phyloP scores from a whole-genome alignment of 2,329 filamentous ascomycete genomes.

The Mycogone perniciosa region DNA sequence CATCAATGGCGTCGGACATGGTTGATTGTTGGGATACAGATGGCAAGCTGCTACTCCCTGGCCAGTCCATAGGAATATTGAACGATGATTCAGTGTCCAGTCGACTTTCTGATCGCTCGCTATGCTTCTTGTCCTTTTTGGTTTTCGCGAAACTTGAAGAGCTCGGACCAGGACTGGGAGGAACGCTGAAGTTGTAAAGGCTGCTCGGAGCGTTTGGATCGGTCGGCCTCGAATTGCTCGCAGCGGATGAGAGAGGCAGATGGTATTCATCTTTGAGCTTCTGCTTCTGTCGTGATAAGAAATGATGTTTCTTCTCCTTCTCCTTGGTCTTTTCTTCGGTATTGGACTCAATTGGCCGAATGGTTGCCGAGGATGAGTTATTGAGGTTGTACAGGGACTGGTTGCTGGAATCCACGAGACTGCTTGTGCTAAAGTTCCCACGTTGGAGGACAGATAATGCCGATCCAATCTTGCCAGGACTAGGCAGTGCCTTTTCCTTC shows the following conservation, averaged over 20 bases:
- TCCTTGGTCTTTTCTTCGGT: slow-evolving; percentile 42
- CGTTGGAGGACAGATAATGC: slow-evolving; percentile 60
- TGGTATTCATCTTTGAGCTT: slow-evolving; percentile 71
- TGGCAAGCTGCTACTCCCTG: slow-evolving; percentile 46
- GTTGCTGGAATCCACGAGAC: slow-evolving; percentile 54
- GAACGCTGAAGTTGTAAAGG: slow-evolving; percentile 71
- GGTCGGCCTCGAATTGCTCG: slow-evolving; percentile 69
- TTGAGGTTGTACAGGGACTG: slow-evolving; percentile 64
- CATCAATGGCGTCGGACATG: slow-evolving; percentile 47
- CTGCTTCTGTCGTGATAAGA: slow-evolving; percentile 71
- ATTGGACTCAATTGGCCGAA: slow-evolving; percentile 55
- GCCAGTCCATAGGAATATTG: slow-evolving; percentile 41
- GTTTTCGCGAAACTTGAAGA: slow-evolving; percentile 69
- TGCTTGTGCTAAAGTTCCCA: slow-evolving; percentile 65
- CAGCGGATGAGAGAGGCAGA: slow-evolving; percentile 66
- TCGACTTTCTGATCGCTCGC: slow-evolving; percentile 52
- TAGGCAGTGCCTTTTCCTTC: slow-evolving; percentile 62
- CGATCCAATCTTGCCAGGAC: slow-evolving; percentile 64
- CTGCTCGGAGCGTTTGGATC: slow-evolving; percentile 70
- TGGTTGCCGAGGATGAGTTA: slow-evolving; percentile 72
- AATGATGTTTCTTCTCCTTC: slow-evolving; percentile 72
- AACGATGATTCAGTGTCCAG: slow-evolving; percentile 47
- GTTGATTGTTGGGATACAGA: slow-evolving; percentile 38
- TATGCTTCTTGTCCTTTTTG: slow-evolving; percentile 79
- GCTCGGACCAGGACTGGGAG: slow-evolving; percentile 62